Conservation (phyloP, 106 monocot species). For the Apostasia shenzhenica region DNA sequence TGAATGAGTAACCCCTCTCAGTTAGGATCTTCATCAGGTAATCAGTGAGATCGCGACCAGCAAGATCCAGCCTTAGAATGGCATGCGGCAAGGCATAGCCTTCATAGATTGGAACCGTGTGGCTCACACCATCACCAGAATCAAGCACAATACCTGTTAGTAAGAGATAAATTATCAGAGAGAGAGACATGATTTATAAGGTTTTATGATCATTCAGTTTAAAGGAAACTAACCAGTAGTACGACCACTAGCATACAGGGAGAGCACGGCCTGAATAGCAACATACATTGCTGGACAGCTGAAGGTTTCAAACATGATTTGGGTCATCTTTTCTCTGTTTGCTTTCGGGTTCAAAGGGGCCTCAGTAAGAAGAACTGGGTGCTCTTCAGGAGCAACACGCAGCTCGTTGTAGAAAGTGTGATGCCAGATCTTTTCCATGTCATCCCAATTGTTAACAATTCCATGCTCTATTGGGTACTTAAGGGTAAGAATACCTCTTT, state of each 20-base stretch:
- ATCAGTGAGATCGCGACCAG: conserved; percentile 42
- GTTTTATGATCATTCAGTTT: background rate
- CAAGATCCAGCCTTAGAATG: conserved; percentile 40
- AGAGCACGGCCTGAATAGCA: conserved; percentile 8
- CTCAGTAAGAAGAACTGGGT: conserved; percentile 58
- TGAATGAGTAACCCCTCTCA: conserved; percentile 46
- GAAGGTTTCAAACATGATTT: conserved; percentile 26
- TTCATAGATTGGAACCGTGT: conserved; percentile 28
- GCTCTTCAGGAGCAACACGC: conserved; percentile 27
- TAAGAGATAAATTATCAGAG: background rate
- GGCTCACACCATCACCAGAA: conserved; percentile 23
- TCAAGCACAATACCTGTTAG: conserved; percentile 5
- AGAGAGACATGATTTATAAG: background rate
- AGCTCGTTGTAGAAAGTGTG: too few relatives aligned
- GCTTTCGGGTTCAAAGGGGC: conserved; percentile 65
- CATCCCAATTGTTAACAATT: conserved; percentile 68
- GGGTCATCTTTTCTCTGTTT: conserved; percentile 42
- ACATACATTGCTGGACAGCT: conserved; percentile 59
- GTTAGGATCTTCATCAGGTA: conserved; percentile 44
- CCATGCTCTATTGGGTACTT: conserved; percentile 75
- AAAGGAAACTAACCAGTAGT: conserved; percentile 35
- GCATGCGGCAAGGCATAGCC: conserved; percentile 31
- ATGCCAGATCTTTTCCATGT: background rate
- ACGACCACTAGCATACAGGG: conserved; percentile 65
- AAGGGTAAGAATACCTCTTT: conserved; percentile 54